These are phyloP conservation scores for Mycosphaerella sp. DNA, from an alignment of 2,329 filamentous ascomycete species.

Conservation along the genomic window DNA sequence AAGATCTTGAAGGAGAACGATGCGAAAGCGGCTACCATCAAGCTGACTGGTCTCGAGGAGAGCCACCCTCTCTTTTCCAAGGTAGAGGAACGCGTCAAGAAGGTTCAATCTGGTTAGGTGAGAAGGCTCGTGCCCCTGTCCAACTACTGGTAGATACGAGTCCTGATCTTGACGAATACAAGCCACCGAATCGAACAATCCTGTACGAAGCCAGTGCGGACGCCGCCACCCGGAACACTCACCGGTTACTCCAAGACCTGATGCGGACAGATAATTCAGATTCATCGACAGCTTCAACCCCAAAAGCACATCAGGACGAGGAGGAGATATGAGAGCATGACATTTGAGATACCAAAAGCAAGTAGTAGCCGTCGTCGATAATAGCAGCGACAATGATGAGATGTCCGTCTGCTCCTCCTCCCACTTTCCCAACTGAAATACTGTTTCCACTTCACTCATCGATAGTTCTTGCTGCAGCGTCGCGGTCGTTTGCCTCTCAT, in stretches of 20 bases:
- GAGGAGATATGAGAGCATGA: constrained; percentile 6
- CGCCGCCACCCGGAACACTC: too few relatives aligned
- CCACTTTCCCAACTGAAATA: not conserved
- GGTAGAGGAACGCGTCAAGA: constrained; percentile 71
- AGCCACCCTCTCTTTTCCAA: constrained; percentile 70
- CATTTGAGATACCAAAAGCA: constrained; percentile 11
- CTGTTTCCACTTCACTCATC: too few relatives aligned
- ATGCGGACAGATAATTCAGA: too few relatives aligned
- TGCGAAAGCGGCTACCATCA: constrained; percentile 67
- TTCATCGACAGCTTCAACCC: too few relatives aligned
- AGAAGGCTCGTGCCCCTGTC: not conserved
- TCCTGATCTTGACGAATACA: not conserved
- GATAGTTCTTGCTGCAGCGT: too few relatives aligned
- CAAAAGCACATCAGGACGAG: too few relatives aligned
- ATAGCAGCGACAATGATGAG: constrained; percentile 12
- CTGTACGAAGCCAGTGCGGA: too few relatives aligned
- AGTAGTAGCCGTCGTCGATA: constrained; percentile 3
- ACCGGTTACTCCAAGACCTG: too few relatives aligned
- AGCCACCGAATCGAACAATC: constrained; percentile 3
- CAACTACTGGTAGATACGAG: too few relatives aligned
- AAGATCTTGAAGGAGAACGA: constrained; percentile 72
- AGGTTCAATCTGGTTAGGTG: constrained; percentile 56
- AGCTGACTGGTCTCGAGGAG: constrained; percentile 75
- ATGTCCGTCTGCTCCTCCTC: not conserved
- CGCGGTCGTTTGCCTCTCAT: too few relatives aligned